Base-by-base conservation (phyloP, 768 basidiomycete species). In the Boletellus ananiceps region DNA sequence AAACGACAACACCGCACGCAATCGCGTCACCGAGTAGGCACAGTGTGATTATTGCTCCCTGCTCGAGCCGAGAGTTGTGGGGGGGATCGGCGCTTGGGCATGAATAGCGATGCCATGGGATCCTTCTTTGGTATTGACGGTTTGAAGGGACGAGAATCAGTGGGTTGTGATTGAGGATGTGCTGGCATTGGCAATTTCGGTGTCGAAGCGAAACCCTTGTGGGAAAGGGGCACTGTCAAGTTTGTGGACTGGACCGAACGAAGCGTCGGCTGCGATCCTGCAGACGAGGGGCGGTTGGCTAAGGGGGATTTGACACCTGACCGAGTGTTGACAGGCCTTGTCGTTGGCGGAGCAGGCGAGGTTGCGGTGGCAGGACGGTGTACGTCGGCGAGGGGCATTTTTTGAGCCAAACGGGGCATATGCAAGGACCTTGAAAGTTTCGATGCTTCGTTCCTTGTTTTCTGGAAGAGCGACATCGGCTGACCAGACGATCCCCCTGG, bases 401-500 rank as follows among this genome's bases (percentile, higher is more conserved):
- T 77, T n/a, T 80, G 80, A 29, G 81, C 50, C 50, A 77, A 72
- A 38, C 76, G 76, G 41, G 76, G 63, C 40, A 69, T 69, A 58
- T 80, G 84, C 57, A 88, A 68, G 27, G 78, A 77, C 63, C 77
- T 80, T 64, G 83, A 81, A 40, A 84, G 67, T 64, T 80, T 85
- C 23, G 78, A 82, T 11, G 86, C 83, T 57, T 89, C 85, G 37
- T 73, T 73, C 50, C 79, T 80, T 6, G 87, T 83, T 69, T 86
- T 89, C 71, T 90, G 84, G 57, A 92, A 83, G 16, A 91, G 71
- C 14, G 83, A 75, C 69, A 84, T 89, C 18, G 84, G 82, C 34
- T 70, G 72, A 44, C 48, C 54, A n/a, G 69, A 8, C 6, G 66
- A 52, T 18, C 66, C 66, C 71, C 78, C 76, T 77, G 51, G 27